These are phyloP conservation scores for Pelargonium australe DNA, from an alignment of 441 rosid genomes.

Conservation along the genomic window DNA sequence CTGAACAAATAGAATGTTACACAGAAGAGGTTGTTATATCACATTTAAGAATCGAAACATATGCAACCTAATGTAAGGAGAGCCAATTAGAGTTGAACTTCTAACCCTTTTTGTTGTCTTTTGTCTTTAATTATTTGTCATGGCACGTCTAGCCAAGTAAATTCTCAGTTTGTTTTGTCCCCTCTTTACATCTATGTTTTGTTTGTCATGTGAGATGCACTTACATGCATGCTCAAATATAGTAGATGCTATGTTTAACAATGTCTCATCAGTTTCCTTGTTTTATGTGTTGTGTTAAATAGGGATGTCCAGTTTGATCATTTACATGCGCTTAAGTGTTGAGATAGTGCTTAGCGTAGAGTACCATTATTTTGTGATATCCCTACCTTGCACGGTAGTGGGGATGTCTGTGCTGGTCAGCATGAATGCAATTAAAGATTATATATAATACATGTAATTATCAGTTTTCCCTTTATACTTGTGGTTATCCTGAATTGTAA, in stretches of 20 bases:
- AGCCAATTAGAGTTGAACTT: background rate
- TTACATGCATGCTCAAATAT: too few relatives aligned
- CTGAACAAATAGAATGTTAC: background rate
- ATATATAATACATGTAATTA: background rate
- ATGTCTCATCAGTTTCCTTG: background rate
- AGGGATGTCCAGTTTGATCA: background rate
- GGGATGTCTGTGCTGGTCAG: too few relatives aligned
- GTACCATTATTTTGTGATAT: background rate
- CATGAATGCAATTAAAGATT: too few relatives aligned
- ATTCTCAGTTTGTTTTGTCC: background rate
- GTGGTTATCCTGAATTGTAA: background rate
- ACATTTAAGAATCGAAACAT: background rate
- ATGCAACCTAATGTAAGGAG: background rate
- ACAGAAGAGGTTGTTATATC: background rate
- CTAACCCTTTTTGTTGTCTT: conserved; percentile 1
- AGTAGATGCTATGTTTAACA: background rate
- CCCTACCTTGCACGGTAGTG: background rate
- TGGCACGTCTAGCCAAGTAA: background rate
- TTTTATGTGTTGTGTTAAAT: background rate
- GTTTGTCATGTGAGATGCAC: too few relatives aligned
- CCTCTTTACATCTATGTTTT: background rate
- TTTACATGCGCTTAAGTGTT: background rate
- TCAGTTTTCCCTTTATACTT: background rate
- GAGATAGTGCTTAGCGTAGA: background rate
- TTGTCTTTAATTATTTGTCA: background rate